These are phyloP conservation scores for Zopfochytrium polystomum DNA, from an alignment of 371 early-diverging fungal species.

Conservation along the genomic window DNA sequence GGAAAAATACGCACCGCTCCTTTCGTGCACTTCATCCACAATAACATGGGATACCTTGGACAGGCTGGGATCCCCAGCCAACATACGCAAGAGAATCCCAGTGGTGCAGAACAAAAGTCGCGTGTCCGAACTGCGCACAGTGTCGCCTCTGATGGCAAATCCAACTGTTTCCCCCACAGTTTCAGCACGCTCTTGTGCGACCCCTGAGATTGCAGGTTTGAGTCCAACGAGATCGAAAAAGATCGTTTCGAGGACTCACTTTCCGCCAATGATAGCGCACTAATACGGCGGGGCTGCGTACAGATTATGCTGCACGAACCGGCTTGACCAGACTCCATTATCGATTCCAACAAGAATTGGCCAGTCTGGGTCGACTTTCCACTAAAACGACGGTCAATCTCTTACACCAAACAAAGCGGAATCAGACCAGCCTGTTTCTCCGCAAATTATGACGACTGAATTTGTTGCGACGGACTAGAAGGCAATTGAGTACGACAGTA, in stretches of 20 bases:
- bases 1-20: conserved; percentile 32
- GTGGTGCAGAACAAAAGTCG: conserved; percentile 60
- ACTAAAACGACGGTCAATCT: conserved; percentile 7
- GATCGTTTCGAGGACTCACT: conserved; percentile 28
- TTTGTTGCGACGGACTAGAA: conserved; percentile 7
- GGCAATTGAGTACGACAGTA: not conserved
- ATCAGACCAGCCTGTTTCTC: conserved; percentile 61
- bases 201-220: conserved; percentile 10
- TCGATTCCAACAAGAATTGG: conserved; percentile 52
- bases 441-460: conserved; percentile 45
- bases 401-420: conserved; percentile 1
- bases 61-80: conserved; percentile 44
- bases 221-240: not conserved
- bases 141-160: conserved; percentile 58
- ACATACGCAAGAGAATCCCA: conserved; percentile 59
- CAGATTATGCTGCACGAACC: conserved; percentile 39
- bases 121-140: conserved; percentile 36
- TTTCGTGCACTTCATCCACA: conserved; percentile 69
- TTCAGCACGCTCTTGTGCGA: conserved; percentile 34
- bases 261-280: conserved; percentile 58
- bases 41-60: conserved; percentile 46
- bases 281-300: conserved; percentile 45
- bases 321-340: conserved; percentile 20
- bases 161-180: conserved; percentile 42
- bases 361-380: conserved; percentile 48